Evolutionary conservation across 192 early-diverging fungal genomes (phyloP).

Genomic region (Podila clonocystis): DNA sequence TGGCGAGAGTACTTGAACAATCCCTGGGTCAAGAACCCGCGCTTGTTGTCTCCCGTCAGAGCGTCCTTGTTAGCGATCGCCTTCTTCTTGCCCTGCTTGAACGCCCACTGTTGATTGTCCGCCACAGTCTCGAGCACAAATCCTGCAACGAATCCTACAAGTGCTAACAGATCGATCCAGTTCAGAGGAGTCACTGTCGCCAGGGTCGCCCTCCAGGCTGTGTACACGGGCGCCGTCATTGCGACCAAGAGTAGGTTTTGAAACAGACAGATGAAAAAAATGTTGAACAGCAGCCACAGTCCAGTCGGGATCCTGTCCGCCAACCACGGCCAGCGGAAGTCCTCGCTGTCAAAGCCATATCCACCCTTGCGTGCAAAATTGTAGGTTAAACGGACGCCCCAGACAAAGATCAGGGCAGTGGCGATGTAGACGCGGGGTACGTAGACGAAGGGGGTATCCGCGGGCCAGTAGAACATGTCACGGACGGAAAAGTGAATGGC

Average conservation of each 20-base stretch:
- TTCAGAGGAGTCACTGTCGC: slow-evolving; percentile 31
- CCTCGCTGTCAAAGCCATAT: slow-evolving; percentile 72
- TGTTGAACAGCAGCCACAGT: slow-evolving; percentile 66
- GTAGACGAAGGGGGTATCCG: slow-evolving; percentile 22
- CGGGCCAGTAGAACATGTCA: slow-evolving; percentile 50
- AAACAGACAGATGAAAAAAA: slow-evolving; percentile 78
- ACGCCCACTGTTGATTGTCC: slow-evolving; percentile 86
- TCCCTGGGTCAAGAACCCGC: slow-evolving; percentile 80
- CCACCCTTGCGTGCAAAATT: slow-evolving; percentile 88
- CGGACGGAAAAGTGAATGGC: slow-evolving; percentile 64
- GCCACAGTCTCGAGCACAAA: slow-evolving; percentile 74
- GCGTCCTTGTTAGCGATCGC: slow-evolving; percentile 36
- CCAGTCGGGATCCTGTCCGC: slow-evolving; percentile 1
- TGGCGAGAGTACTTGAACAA: slow-evolving; percentile 82
- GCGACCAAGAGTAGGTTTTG: slow-evolving; percentile 78
- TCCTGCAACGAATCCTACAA: slow-evolving; percentile 52
- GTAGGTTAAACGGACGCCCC: slow-evolving; percentile 81
- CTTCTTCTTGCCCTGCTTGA: slow-evolving; percentile 68
- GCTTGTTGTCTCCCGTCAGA: slow-evolving; percentile 54
- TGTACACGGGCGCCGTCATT: slow-evolving; percentile 64
- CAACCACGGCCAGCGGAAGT: slow-evolving; percentile 80
- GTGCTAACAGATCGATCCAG: slow-evolving; percentile 57
- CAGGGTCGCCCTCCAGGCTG: slow-evolving; percentile 32
- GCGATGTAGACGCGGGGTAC: slow-evolving; percentile 42
- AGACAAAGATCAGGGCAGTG: slow-evolving; percentile 62